Evolutionary conservation across 345 rosid species (phyloP).

Genomic region (Syzygium aqueum): DNA sequence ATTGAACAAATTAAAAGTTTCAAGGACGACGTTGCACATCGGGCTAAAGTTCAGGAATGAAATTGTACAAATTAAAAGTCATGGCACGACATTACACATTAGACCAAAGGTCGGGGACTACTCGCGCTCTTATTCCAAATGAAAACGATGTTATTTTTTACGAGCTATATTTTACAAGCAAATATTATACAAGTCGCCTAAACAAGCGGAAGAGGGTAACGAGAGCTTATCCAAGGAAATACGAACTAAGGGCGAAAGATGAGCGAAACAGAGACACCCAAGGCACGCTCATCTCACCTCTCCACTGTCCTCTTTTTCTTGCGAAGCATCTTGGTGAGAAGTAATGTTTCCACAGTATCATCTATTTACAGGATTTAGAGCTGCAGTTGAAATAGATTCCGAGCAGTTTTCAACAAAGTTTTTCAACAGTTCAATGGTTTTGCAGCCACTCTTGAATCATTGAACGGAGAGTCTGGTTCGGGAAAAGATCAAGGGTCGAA

Average conservation of each 20-base stretch:
- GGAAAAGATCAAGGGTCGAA: constrained; percentile 28
- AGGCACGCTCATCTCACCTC: background rate
- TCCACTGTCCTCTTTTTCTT: background rate
- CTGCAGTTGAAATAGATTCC: background rate
- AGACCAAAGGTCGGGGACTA: no score
- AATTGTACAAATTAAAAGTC: no score
- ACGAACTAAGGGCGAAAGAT: no score
- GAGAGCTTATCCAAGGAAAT: no score
- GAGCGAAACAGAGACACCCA: no score
- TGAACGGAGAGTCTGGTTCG: constrained; percentile 56
- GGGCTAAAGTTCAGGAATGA: background rate
- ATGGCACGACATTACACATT: fast-evolving
- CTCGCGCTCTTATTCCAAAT: no score
- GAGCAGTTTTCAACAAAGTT: background rate
- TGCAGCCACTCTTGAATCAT: constrained; percentile 68
- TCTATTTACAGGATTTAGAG: background rate
- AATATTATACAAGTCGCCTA: no score
- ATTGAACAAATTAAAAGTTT: background rate
- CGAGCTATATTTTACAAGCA: no score
- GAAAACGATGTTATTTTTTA: no score
- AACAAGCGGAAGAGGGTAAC: no score
- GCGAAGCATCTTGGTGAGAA: no score
- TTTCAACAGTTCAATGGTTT: constrained; percentile 9
- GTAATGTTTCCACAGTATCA: background rate
- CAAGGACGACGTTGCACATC: background rate